These are phyloP conservation scores for Fusarium poae DNA, from an alignment of 2,329 filamentous ascomycete genomes.

Conservation along the genomic window DNA sequence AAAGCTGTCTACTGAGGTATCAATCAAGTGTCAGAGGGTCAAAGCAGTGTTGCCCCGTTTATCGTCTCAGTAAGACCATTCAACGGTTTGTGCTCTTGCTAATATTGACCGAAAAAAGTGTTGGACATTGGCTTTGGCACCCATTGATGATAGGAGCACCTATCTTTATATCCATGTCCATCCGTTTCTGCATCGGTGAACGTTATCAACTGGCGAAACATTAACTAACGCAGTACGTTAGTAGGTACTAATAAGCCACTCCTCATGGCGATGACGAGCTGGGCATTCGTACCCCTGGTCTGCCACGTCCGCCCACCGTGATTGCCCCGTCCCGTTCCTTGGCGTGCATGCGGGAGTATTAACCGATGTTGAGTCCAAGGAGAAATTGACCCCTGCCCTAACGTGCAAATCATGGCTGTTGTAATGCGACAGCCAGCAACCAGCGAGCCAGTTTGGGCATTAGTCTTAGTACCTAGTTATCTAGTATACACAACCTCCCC, in stretches of 20 bases:
- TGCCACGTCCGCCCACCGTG: not conserved
- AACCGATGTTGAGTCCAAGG: not conserved
- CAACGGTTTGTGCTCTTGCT: not conserved
- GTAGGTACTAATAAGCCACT: not conserved
- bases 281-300: slow-evolving; percentile 5
- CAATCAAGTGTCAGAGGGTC: not conserved
- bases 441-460: not conserved
- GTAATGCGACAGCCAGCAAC: not conserved
- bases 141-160: no score
- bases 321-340: slow-evolving; percentile 1
- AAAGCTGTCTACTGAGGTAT: not conserved
- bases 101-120: not conserved
- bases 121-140: not conserved
- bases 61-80: not conserved
- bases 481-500: not conserved
- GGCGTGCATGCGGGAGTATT: slow-evolving; percentile 4
- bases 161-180: not conserved
- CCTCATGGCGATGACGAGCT: not conserved
- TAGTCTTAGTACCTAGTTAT: no score
- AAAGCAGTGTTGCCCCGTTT: not conserved
- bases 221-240: not conserved
- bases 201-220: not conserved
- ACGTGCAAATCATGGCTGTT: not conserved
- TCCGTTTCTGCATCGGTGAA: not conserved
- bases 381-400: not conserved